Conservation (phyloP, 495 filamentous ascomycete species). For the Annulohypoxylon maeteangense region DNA sequence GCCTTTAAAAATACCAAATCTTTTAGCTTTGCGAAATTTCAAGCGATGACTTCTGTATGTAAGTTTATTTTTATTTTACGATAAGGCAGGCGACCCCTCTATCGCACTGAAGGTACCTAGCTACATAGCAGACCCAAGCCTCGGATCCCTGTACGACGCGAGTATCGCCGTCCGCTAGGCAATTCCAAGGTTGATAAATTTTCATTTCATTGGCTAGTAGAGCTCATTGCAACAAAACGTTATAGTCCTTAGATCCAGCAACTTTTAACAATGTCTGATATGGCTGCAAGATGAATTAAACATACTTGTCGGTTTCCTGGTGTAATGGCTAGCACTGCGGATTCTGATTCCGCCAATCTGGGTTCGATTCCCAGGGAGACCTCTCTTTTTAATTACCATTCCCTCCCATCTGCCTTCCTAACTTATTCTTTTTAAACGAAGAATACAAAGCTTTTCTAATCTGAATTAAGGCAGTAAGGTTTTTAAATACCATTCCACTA, state of each 20-base stretch:
- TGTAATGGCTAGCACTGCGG: slow-evolving; percentile 52
- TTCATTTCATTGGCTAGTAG: background rate
- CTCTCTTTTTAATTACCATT: slow-evolving; percentile 21
- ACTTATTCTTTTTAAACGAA: no score
- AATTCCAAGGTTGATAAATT: background rate
- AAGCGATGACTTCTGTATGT: slow-evolving; percentile 12
- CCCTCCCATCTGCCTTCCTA: background rate
- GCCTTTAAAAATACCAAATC: background rate
- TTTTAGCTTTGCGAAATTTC: slow-evolving; percentile 15
- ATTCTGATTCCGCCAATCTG: slow-evolving; percentile 53
- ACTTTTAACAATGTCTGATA: background rate
- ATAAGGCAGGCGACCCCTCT: slow-evolving; percentile 39
- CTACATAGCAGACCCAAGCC: background rate
- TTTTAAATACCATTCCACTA: no score
- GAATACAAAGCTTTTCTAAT: no score
- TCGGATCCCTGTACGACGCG: background rate
- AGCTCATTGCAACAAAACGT: background rate
- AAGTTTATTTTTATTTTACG: slow-evolving; percentile 8
- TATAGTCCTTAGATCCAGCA: background rate
- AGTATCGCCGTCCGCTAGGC: no score
- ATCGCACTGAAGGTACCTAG: slow-evolving; percentile 6
- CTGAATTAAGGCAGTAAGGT: no score
- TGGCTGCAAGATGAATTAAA: background rate
- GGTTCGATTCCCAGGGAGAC: slow-evolving; percentile 53
- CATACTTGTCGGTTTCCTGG: slow-evolving; percentile 41